Base-by-base conservation (phyloP, 164 flowering plant species). In the Chloranthus sessilifolius region DNA sequence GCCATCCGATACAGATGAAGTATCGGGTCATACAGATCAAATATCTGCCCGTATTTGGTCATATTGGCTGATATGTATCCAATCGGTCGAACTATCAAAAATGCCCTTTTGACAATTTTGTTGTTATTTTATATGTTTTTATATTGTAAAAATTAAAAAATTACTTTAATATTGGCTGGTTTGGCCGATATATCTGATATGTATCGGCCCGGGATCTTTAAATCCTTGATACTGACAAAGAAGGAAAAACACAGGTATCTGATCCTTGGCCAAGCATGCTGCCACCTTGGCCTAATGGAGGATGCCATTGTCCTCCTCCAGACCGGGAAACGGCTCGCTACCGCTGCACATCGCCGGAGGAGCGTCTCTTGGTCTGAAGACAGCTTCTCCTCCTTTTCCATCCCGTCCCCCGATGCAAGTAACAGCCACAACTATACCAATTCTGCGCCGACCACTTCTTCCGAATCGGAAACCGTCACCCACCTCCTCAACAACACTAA, bases 231-330 rank as follows among this genome's bases (percentile, higher is more conserved):
- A n/a, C n/a, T n/a, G n/a, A n/a, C n/a, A n/a, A n/a, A n/a, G n/a
- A n/a, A n/a, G n/a, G n/a, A n/a, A n/a, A n/a, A 21, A 25, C 24
- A 35, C 77, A 88, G 98, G 74, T 94, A 87, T 66, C 53, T 79
- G 67, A 82, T 88, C 5, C 54, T 92, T 4, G 99, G 99, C 0
- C 85, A 92, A 77, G 99, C 96, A 2, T 88, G 96, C 54, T 77
- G 79, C 61, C 96, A 87, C 39, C 62, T 94, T 10, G 99, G 99
- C 22, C 57, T 89, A 50, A 78, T 94, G 91, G 97, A 94, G 64
- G 97, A 94, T 57, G 95, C 99, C 1, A 73, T 94, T 90, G 83
- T 74, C 5, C 83, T 94, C 2, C 90, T 94, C 38, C 99, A 94
- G 52, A 85, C 92, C 43, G 92, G 92, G 1, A 89, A 87, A 56